Evolutionary conservation across 2,329 filamentous ascomycete species (phyloP), one percentile per base, ranked within the genome.

Genomic region (Scopulariopsis brevicaulis): DNA sequence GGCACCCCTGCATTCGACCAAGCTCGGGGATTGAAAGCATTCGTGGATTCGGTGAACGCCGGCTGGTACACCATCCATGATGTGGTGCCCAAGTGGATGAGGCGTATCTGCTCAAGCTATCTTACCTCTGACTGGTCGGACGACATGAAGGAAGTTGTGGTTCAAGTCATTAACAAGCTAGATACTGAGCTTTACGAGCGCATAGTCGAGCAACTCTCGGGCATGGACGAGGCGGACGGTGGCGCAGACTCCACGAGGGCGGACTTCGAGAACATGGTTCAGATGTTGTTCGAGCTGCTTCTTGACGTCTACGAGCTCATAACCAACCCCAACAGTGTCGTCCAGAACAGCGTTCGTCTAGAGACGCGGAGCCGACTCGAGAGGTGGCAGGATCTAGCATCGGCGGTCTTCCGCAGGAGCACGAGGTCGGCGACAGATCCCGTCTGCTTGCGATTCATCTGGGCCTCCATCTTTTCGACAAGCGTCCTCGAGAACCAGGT

Each of bases 201-300:
- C 12, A 69, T 80, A 22, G 66, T 70, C 1, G 66, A 74, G 25
- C 76, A 80, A 32, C 66, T 80, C 48, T 53, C 58, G 34, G 25
- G 64, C 22, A 52, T 64, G 46, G 25, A 53, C 48, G 22, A 51
- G 22, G 24, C 48, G 15, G n/a, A 53, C 20, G 20, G 15, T 3
- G 35, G n/a, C 20, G 22, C 34, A 15, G 28, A 48, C 11, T 46
- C 24, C 14, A 25, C 22, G 11, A 65, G 63, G 1, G 48, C 61
- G 1, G 66, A 67, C 25, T 60, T 74, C 15, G 60, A 62, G 1
- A 67, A 69, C 12, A 63, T 80, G 6, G 73, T 80, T 2, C 77
- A 83, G 56, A 84, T 83, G 75, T 66, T 84, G 1, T 82, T 84
- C 55, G 83, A 86, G 64, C 73, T 85, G 5, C 80, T 84, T 59